Conservation (phyloP, 2,329 filamentous ascomycete species). For the Paracorniculantispora psalliotae region DNA sequence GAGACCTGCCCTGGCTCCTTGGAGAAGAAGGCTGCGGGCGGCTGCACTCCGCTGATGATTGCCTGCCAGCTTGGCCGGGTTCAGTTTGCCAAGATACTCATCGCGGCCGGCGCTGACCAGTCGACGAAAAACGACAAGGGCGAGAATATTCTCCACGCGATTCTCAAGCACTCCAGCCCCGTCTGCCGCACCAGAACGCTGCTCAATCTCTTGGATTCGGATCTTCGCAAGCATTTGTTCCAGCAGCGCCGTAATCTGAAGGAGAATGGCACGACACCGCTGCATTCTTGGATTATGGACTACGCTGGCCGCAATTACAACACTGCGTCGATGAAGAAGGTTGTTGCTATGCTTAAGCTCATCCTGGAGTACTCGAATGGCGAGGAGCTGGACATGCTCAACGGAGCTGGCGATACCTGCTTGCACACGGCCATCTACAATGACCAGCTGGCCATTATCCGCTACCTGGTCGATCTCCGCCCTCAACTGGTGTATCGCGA, state of each 20-base stretch:
- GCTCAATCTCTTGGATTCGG: constrained; percentile 53
- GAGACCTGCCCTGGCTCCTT: constrained; percentile 56
- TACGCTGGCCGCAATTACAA: constrained; percentile 13
- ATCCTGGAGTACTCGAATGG: constrained; percentile 54
- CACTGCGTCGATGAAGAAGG: constrained; percentile 14
- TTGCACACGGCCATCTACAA: constrained; percentile 52
- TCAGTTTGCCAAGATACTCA: constrained; percentile 54
- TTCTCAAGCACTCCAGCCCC: constrained; percentile 32
- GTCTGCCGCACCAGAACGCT: constrained; percentile 39
- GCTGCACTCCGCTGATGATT: constrained; percentile 63
- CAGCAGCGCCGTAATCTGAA: constrained; percentile 50
- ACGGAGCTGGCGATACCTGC: constrained; percentile 60
- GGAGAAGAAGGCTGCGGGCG: constrained; percentile 53
- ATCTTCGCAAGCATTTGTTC: constrained; percentile 53
- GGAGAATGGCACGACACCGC: constrained; percentile 54
- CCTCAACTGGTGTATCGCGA: constrained; percentile 62
- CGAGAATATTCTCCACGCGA: constrained; percentile 65
- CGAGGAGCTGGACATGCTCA: constrained; percentile 52
- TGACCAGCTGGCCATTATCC: constrained; percentile 30
- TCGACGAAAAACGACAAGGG: constrained; percentile 54
- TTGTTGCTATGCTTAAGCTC: constrained; percentile 39
- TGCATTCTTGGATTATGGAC: constrained; percentile 53
- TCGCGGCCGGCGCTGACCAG: constrained; percentile 66
- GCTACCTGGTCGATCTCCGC: constrained; percentile 47
- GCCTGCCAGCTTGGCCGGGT: constrained; percentile 55